Evolutionary conservation across 2,329 filamentous ascomycete species (phyloP), one percentile per base, ranked within the genome.

Genomic region (Alternaria conjuncta): DNA sequence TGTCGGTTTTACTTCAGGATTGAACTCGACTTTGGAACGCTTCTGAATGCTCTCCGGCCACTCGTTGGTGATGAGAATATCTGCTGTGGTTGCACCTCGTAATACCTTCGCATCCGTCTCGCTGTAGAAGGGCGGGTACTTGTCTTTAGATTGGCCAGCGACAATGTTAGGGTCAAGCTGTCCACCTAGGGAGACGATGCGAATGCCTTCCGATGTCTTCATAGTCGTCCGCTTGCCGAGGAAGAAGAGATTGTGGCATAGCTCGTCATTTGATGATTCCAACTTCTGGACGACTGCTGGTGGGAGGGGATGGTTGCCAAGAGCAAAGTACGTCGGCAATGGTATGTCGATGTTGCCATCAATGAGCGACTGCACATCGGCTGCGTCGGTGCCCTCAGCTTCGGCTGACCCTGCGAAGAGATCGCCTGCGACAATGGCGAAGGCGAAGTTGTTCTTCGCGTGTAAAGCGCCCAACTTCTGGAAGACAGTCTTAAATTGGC

Each of bases 171-270:
- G 76, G 71, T 92, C 89, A 2, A 93, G 82, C 32, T 85, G 83
- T 0, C 96, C 96, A 25, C 95, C 95, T 0, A 99, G 85, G 0
- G 92, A 86, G n/a, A 95, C 92, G 65, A 99, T 94, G 55, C 91
- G 89, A 49, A 98, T 85, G 1, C 94, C 95, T 69, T 97, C 94
- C 0, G 92, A 91, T 0, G 95, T 98, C 78, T 96, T 98, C 56
- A 93, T 91, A 13, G 91, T 90, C 65, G 92, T 93, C 73, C 93
- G 90, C 80, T 96, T 96, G 18, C 77, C 94, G 1, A 99, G 87
- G 74, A 91, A 97, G 80, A 93, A 92, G 11, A 99, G 87, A 76
- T 99, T 98, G n/a, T 90, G 86, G 77, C 94, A 97, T 18, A 99
- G 86, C 73, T 91, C 88, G 66, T 86, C 84, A 65, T 80, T 90